Base-by-base conservation (phyloP, 1,284 basidiomycete species). In the Trichosporon sp. region DNA sequence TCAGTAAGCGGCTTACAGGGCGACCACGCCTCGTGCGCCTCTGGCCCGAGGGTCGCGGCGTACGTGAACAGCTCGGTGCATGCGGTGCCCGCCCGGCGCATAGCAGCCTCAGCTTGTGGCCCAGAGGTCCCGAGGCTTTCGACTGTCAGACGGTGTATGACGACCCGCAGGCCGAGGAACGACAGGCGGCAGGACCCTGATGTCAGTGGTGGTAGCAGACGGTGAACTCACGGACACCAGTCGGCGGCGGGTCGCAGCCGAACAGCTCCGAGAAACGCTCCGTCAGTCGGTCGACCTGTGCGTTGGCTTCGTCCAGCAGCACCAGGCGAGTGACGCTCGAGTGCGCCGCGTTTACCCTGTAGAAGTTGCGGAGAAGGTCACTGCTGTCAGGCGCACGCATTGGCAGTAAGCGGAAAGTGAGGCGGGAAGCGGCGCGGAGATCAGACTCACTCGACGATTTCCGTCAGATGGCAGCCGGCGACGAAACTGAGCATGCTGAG, bases 1-100 rank as follows among this genome's bases (percentile, higher is more conserved):
- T n/a, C n/a, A n/a, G n/a, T n/a, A n/a, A n/a, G n/a, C n/a, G 1
- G 72, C 77, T 67, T 21, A 80, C 78, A 79, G 9, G 77, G 77
- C 65, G 75, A 72, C 78, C 78, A 80, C 21, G 66, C 47, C 9
- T 60, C 65, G 5, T 69, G 66, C 21, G 78, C 76, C 0, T 42
- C 64, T 1, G 53, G 21, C 2, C 47, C 66, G 1, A 80, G 64
- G 7, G 51, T 53, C 27, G 69, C 60, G 0, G 77, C 65, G 42
- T 76, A 70, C 7, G 68, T 62, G n/a, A 76, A 70, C 3, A 75
- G 51, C 0, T 60, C 42, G 9, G 73, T 64, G 29, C 71, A 72
- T 1, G 72, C 62, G 0, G 15, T 34, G 0, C 76, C 66, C 0
- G 73, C 75, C 9, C 68, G 69, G 0, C 64, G 51, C 6, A 74